Evolutionary conservation across 2,329 filamentous ascomycete species (phyloP), one percentile per base, ranked within the genome.

Genomic region (Cladophialophora immunda): DNA sequence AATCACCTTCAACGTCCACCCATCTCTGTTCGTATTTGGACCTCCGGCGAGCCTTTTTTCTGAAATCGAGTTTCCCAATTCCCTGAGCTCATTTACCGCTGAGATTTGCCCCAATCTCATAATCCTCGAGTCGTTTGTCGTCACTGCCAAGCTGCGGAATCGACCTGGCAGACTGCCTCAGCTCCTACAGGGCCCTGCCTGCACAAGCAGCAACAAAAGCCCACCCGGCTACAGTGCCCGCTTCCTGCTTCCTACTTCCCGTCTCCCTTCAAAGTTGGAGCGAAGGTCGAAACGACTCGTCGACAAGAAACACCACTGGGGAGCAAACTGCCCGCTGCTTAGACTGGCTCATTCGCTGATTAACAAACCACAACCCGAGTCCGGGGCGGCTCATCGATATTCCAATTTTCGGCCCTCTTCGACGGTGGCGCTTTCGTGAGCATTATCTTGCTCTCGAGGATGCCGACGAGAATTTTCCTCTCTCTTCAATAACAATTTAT

Each of bases 361-460:
- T 62, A 62, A 65, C 63, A 19, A 34, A 22, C 60, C 53, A 55
- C 53, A 30, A 54, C 52, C 47, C 60, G 29, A 52, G 5, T 41
- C 27, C 63, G 45, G 45, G 19, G 45, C 45, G 63, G 30, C 55
- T 61, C 63, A 65, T 62, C 63, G 53, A 30, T 62, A 62, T 57
- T 56, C 58, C 58, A 55, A 41, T 65, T 57, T 60, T 61, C 58
- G 53, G 58, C 27, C 38, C 58, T 52, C 27, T 62, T 60, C 34
- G 63, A 56, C 63, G 36, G 58, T 61, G 63, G 63, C 63, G 63
- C 58, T 19, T 61, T 57, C 47, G 52, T 65, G 63, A 65, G 63
- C 63, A 62, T 50, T 62, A 36, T 25, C 9, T 32, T 57, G 63
- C 63, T 65, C 63, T 62, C 29, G 58, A 65, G 63, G 56, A 65